These are phyloP conservation scores for Vitis rotundifolia DNA, from an alignment of 164 flowering plant species.

Conservation along the genomic window DNA sequence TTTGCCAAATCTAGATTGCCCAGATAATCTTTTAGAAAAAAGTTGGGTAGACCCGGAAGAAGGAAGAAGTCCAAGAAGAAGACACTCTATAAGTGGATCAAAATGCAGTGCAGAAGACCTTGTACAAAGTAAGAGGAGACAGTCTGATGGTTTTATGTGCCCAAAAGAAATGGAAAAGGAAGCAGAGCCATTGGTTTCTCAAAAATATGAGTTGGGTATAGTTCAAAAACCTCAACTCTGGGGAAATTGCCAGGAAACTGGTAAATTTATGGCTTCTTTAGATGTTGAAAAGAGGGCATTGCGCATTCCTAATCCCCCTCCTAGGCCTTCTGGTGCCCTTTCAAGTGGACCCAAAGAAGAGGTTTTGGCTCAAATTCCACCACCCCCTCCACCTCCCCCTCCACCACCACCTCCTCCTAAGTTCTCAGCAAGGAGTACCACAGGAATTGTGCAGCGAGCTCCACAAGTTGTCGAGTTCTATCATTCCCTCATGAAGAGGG, in stretches of 20 bases:
- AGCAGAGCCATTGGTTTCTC: constrained; percentile 24
- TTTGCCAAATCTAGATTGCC: constrained; percentile 30
- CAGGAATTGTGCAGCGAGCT: constrained; percentile 68
- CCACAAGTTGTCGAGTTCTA: constrained; percentile 95
- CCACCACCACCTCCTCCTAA: constrained; percentile 79
- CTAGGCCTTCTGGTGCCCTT: constrained; percentile 60
- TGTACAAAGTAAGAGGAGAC: constrained; percentile 52
- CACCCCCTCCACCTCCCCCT: constrained; percentile 78
- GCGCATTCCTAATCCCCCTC: constrained; percentile 87
- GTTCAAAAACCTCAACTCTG: constrained; percentile 34
- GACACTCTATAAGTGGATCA: constrained; percentile 84
- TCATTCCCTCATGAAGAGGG: constrained; percentile 93
- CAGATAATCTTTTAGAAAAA: constrained; percentile 24
- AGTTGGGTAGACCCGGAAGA: constrained; percentile 45
- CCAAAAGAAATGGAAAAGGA: constrained; percentile 52
- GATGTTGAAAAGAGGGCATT: constrained; percentile 75
- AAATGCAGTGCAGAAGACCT: constrained; percentile 51
- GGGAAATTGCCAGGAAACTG: constrained; percentile 35
- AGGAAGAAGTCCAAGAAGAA: constrained; percentile 49
- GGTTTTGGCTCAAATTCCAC: constrained; percentile 28
- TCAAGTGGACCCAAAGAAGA: constrained; percentile 39
- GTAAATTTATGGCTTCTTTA: constrained; percentile 29
- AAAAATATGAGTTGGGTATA: constrained; percentile 34
- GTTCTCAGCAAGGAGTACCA: constrained; percentile 30
- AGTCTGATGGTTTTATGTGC: constrained; percentile 70